Evolutionary conservation across 495 filamentous ascomycete genomes (phyloP).

Genomic region (Thermochaetoides thermophila): DNA sequence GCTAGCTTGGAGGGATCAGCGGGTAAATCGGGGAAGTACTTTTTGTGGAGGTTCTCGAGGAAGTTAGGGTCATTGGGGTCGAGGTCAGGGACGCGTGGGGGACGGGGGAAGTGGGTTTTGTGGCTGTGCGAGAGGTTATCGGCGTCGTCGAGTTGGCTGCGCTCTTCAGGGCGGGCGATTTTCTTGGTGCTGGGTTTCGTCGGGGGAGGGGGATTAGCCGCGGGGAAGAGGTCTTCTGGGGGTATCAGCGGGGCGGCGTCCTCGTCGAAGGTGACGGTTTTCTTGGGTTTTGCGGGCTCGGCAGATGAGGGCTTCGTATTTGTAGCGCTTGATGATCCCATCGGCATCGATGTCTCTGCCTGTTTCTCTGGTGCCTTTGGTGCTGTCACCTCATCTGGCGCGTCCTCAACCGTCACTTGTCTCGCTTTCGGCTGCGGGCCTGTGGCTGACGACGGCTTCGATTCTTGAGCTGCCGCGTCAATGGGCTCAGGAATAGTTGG

Average conservation of each 20-base stretch:
- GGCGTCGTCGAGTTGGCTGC: conserved; percentile 9
- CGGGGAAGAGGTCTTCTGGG: conserved; percentile 38
- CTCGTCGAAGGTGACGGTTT: conserved; percentile 15
- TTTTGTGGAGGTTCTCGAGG: conserved; percentile 65
- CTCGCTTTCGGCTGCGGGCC: conserved; percentile 9
- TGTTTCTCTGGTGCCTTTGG: too few species aligned
- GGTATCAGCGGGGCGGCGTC: conserved; percentile 15
- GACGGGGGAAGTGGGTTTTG: conserved; percentile 25
- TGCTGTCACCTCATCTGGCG: neutral
- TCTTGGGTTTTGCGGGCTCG: conserved; percentile 13
- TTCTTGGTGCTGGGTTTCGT: too few species aligned
- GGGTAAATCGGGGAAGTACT: conserved; percentile 82
- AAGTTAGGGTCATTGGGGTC: conserved; percentile 75
- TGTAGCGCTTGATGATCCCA: too few species aligned
- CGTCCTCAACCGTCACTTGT: conserved; percentile 10
- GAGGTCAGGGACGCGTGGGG: conserved; percentile 42
- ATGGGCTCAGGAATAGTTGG: conserved; percentile 20
- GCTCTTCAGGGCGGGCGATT: neutral
- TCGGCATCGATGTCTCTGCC: too few species aligned
- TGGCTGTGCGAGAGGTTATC: conserved; percentile 10
- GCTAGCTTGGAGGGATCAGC: conserved; percentile 72
- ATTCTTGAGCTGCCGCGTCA: conserved; percentile 9
- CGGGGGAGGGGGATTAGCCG: neutral
- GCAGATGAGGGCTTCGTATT: neutral
- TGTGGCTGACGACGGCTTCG: neutral